These are phyloP conservation scores for Spizellomyces sp. DNA, from an alignment of 192 early-diverging fungal genomes.

Conservation along the genomic window DNA sequence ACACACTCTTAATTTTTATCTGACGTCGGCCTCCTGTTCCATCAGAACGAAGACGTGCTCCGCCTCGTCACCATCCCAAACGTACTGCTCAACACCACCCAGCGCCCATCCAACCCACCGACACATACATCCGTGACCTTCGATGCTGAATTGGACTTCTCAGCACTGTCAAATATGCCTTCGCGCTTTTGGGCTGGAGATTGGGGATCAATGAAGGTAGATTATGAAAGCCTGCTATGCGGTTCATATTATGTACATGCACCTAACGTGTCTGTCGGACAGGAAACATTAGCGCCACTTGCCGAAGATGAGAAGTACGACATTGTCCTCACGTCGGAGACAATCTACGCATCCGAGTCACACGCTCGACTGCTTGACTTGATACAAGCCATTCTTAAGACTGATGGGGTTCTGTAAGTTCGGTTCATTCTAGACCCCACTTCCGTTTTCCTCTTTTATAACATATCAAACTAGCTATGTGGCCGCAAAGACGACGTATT, in stretches of 20 bases:
- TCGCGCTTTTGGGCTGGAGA: constrained; percentile 38
- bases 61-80: constrained; percentile 90
- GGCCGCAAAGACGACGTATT: constrained; percentile 92
- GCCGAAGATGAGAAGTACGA: constrained; percentile 41
- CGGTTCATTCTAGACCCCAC: not conserved
- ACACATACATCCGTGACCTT: constrained; percentile 25
- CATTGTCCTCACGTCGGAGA: constrained; percentile 54
- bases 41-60: constrained; percentile 79
- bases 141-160: constrained; percentile 32
- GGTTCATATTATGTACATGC: not conserved
- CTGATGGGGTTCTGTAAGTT: constrained; percentile 29
- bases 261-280: not conserved
- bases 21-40: not conserved
- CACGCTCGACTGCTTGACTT: constrained; percentile 28
- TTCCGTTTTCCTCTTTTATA: not conserved
- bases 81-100: constrained; percentile 75
- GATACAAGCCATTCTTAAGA: constrained; percentile 33
- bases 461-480: constrained; percentile 55
- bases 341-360: constrained; percentile 47
- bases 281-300: not conserved
- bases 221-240: not conserved
- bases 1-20: not conserved
- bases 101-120: constrained; percentile 4
- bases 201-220: constrained; percentile 30
- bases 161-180: not conserved